phyloP scores from a whole-genome alignment of 2,329 filamentous ascomycete genomes.

The Stachybotrys echinatus region DNA sequence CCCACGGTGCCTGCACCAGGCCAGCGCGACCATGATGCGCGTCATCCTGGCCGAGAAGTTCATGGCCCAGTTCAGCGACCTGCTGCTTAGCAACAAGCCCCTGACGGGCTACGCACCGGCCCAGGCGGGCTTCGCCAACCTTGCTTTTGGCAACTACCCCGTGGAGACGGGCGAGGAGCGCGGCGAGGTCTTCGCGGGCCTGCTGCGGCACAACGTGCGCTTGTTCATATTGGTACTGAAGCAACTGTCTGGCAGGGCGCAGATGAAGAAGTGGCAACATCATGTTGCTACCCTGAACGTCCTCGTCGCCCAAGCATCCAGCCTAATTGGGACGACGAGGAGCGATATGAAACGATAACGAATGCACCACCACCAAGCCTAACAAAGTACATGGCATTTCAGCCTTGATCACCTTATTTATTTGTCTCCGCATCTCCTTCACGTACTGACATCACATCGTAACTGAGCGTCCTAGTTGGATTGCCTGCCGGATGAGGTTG shows the following conservation, averaged over 20 bases:
- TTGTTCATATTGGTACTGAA: not conserved
- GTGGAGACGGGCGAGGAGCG: not conserved
- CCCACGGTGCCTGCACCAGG: not conserved
- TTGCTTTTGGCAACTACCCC: not conserved
- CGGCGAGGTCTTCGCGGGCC: not conserved
- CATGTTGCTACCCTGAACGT: not conserved
- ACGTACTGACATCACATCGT: no score
- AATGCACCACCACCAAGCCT: not conserved
- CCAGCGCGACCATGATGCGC: not conserved
- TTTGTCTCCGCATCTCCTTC: no score
- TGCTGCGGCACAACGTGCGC: not conserved
- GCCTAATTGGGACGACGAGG: not conserved
- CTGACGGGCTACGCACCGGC: not conserved
- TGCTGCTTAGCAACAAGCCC: not conserved
- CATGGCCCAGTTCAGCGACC: not conserved
- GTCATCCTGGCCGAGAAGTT: not conserved
- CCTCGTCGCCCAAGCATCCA: not conserved
- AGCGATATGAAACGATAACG: not conserved
- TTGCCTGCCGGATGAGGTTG: no score
- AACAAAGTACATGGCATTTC: no score
- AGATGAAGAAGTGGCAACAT: not conserved
- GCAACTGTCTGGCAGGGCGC: not conserved
- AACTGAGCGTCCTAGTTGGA: no score
- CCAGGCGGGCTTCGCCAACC: not conserved
- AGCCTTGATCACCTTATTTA: no score